Conservation (phyloP, 352 stramenopile species). For the Phytopythium chamaehyphon region DNA sequence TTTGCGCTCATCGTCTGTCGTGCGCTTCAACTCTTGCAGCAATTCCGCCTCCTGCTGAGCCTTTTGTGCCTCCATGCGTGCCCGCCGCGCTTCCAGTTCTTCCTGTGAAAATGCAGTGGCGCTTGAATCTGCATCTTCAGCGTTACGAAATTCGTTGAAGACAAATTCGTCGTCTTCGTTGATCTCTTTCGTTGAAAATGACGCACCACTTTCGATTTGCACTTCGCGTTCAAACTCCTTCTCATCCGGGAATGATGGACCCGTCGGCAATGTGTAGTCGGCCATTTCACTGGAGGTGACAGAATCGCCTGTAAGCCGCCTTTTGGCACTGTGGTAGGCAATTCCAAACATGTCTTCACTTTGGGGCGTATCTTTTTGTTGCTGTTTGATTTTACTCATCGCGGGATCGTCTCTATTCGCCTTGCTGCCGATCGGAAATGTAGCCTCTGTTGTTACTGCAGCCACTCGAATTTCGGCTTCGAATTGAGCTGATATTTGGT, state of each 20-base stretch:
- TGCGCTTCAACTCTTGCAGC: conserved; percentile 35
- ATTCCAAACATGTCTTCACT: conserved; percentile 44
- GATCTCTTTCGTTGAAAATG: conserved; percentile 20
- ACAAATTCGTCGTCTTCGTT: conserved; percentile 40
- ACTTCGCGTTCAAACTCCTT: conserved; percentile 40
- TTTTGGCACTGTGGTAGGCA: conserved; percentile 50
- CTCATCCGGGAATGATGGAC: conserved; percentile 43
- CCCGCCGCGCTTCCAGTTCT: conserved; percentile 14
- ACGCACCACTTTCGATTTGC: conserved; percentile 24
- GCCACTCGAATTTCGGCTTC: conserved; percentile 4
- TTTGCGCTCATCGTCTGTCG: conserved; percentile 35
- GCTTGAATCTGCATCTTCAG: neutral
- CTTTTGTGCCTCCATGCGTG: conserved; percentile 20
- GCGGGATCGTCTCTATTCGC: neutral
- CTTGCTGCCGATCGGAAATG: too few relatives aligned
- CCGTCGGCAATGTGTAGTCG: conserved; percentile 28
- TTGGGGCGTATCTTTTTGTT: neutral
- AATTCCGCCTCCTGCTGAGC: conserved; percentile 32
- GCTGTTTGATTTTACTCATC: neutral
- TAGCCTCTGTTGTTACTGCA: neutral
- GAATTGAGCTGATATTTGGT: neutral
- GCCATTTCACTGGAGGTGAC: conserved; percentile 5
- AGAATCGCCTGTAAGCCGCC: neutral
- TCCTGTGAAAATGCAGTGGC: conserved; percentile 10
- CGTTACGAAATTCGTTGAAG: conserved; percentile 10